These are phyloP conservation scores for Sanghuangporus weigelae DNA, from an alignment of 1,284 basidiomycete genomes.

Conservation along the genomic window DNA sequence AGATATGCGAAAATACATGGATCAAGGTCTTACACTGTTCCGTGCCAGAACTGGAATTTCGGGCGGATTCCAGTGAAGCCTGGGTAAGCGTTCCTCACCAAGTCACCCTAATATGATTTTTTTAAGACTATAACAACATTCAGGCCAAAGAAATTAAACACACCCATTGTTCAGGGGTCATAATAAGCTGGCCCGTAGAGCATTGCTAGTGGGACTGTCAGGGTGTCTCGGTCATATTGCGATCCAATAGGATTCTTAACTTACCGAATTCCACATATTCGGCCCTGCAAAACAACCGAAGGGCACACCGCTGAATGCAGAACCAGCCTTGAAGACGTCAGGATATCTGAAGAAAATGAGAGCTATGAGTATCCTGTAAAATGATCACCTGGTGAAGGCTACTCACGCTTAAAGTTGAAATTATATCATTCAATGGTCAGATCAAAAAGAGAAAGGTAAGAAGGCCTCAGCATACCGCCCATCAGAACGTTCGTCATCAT, in stretches of 20 bases:
- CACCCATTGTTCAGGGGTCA: constrained; percentile 47
- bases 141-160: constrained; percentile 16
- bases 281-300: constrained; percentile 49
- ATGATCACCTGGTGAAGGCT: background rate
- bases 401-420: background rate
- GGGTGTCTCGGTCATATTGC: background rate
- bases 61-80: constrained; percentile 48
- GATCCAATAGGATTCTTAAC: background rate
- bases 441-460: no score
- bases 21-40: constrained; percentile 37
- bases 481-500: constrained; percentile 58
- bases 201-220: constrained; percentile 26
- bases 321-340: constrained; percentile 45
- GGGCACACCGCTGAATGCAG: constrained; percentile 47
- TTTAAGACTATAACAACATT: background rate
- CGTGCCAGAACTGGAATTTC: constrained; percentile 52
- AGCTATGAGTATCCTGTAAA: background rate
- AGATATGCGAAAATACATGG: background rate
- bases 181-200: constrained; percentile 37
- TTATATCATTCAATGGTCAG: no score
- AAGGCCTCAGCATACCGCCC: constrained; percentile 28
- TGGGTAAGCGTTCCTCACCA: constrained; percentile 40
- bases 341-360: constrained; percentile 33
- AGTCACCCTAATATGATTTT: constrained; percentile 33
- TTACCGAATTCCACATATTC: constrained; percentile 38